Evolutionary conservation across 75 land plant genomes (phyloP), one percentile per base, ranked within the genome.

Genomic region (Cryptomeria japonica): DNA sequence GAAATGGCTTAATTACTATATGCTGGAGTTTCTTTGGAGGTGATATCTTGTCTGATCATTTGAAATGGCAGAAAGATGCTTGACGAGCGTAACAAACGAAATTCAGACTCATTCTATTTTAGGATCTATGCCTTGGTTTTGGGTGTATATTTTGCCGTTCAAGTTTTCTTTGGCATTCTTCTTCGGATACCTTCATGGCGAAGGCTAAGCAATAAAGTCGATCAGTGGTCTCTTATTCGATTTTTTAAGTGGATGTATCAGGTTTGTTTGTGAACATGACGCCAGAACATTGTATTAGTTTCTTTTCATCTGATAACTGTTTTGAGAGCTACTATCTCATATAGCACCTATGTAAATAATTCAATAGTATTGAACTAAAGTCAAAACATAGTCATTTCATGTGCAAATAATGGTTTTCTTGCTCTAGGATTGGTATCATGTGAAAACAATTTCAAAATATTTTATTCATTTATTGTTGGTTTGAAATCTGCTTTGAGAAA

Each of bases 211-310:
- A 90, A 92, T n/a, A 90, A 92, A 80, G 93, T 93, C 41, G 97
- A 95, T 44, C 93, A 91, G 38, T 88, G 85, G 84, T 72, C 92
- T 14, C 89, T 93, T 86, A 89, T 98, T 87, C 97, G 93, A 84
- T 94, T 94, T 84, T 90, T 98, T 36, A 95, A 95, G 84, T 98
- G 99, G 99, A 88, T 98, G 75, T 97, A 96, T 89, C 94, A 98
- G 97, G 99, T 98, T 86, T 14, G 70, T 36, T 38, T 28, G 34
- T 51, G 77, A 75, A 32, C 34, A 75, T 37, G 11, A 34, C 34
- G 3, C 34, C 11, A 3, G 13, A 75, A 8, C 1, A 64, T 64
- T 25, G n/a, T 13, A 32, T 75, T 12, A 12, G 32, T 75, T 75
- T 75, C n/a, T 75, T 14, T 11, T 75, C 3, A 13, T 75, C 16